These are phyloP conservation scores for Lojkania enalia DNA, from an alignment of 2,329 filamentous ascomycete genomes.

Conservation along the genomic window DNA sequence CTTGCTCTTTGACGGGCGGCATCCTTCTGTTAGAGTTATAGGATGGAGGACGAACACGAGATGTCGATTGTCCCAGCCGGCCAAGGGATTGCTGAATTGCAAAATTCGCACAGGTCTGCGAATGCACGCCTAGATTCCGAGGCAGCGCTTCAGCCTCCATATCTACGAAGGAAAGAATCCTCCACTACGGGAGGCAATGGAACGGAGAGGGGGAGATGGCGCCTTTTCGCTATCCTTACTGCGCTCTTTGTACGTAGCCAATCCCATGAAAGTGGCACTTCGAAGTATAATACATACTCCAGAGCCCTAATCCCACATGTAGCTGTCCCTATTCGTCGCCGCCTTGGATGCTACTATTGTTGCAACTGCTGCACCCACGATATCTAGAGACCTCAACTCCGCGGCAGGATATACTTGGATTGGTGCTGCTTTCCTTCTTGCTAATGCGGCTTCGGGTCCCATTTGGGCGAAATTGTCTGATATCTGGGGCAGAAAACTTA, in stretches of 20 bases:
- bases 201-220: slow-evolving; percentile 27
- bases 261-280: not conserved
- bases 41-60: slow-evolving; percentile 21
- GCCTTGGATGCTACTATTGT: slow-evolving; percentile 60
- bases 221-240: slow-evolving; percentile 32
- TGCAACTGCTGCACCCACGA: slow-evolving; percentile 68
- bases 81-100: not conserved
- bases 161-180: slow-evolving; percentile 4
- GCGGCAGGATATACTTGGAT: slow-evolving; percentile 77
- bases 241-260: slow-evolving; percentile 37
- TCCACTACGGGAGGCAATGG: slow-evolving; percentile 13
- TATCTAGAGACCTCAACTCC: slow-evolving; percentile 65
- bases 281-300: not conserved
- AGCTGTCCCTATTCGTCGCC: slow-evolving; percentile 48
- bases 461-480: slow-evolving; percentile 69
- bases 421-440: slow-evolving; percentile 72
- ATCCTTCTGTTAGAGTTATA: too few relatives aligned
- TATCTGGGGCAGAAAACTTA: slow-evolving; percentile 61
- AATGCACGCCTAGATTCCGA: not conserved
- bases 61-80: slow-evolving; percentile 9
- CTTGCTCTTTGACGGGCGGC: too few relatives aligned
- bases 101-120: slow-evolving; percentile 1
- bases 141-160: not conserved
- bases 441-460: slow-evolving; percentile 66
- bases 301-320: not conserved